Evolutionary conservation across 345 rosid species (phyloP).

Genomic region (Gossypium turneri): DNA sequence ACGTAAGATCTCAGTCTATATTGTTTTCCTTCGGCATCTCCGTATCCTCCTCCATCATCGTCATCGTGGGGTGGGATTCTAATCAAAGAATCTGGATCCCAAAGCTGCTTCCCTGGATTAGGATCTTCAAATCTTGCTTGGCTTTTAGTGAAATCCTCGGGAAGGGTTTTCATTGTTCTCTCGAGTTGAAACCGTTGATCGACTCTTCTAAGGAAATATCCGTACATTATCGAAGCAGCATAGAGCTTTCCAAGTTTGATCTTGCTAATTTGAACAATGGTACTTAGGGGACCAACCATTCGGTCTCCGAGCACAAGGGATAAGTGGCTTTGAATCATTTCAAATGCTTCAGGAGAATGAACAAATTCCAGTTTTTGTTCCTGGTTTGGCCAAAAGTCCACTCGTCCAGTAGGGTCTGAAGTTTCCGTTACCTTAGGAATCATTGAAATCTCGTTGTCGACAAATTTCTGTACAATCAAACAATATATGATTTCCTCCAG

Average conservation of each 20-base stretch:
- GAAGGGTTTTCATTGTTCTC: constrained; percentile 79
- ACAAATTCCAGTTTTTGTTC: constrained; percentile 76
- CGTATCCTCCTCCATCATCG: constrained; percentile 24
- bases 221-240: constrained; percentile 92
- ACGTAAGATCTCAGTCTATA: constrained; percentile 72
- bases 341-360: constrained; percentile 89
- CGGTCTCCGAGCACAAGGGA: constrained; percentile 75
- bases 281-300: constrained; percentile 63
- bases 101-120: constrained; percentile 41
- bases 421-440: constrained; percentile 62
- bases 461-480: constrained; percentile 67
- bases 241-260: constrained; percentile 83
- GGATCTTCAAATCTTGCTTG: constrained; percentile 39
- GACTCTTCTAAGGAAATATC: constrained; percentile 85
- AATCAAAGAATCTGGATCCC: constrained; percentile 79
- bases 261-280: constrained; percentile 73
- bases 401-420: constrained; percentile 71
- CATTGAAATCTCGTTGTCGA: constrained; percentile 64
- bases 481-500: constrained; percentile 85
- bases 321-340: constrained; percentile 88
- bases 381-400: constrained; percentile 95
- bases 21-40: constrained; percentile 37
- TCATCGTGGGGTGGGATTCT: constrained; percentile 45
- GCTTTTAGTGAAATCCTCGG: constrained; percentile 45
- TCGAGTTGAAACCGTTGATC: constrained; percentile 88